phyloP scores from a whole-genome alignment of 495 filamentous ascomycete species.

The Saxophila tyrrhenica region DNA sequence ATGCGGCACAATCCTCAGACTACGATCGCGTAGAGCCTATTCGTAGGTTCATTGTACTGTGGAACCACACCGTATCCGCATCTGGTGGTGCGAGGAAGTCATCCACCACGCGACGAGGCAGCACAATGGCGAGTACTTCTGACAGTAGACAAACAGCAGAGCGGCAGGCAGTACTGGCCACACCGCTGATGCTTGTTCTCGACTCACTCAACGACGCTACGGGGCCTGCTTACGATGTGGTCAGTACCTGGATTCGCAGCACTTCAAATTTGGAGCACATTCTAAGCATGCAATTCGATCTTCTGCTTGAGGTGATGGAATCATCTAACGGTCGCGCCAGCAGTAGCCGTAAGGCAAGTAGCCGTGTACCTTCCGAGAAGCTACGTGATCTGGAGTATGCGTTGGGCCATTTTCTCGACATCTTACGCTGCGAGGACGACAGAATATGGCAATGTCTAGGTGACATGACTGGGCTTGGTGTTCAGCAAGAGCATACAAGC shows the following conservation, averaged over 20 bases:
- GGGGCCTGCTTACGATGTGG: constrained; percentile 45
- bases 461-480: not conserved
- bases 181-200: constrained; percentile 17
- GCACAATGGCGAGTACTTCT: not conserved
- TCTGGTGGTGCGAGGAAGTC: not conserved
- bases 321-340: not conserved
- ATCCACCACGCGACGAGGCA: not conserved
- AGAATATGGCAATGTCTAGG: constrained; percentile 8
- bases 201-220: constrained; percentile 24
- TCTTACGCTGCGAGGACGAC: not conserved
- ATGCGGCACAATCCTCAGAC: not conserved
- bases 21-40: not conserved
- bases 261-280: constrained; percentile 53
- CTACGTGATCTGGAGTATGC: constrained; percentile 3
- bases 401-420: not conserved
- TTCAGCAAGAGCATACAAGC: not conserved
- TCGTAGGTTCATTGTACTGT: constrained; percentile 24
- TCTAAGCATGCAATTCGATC: constrained; percentile 13
- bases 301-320: not conserved
- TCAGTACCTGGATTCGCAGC: constrained; percentile 63
- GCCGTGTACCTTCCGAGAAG: not conserved
- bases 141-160: constrained; percentile 14
- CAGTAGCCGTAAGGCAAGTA: not conserved
- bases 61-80: constrained; percentile 30
- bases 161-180: constrained; percentile 6